These are phyloP conservation scores for Exophiala sp. DNA, from an alignment of 2,329 filamentous ascomycete genomes.

Conservation along the genomic window DNA sequence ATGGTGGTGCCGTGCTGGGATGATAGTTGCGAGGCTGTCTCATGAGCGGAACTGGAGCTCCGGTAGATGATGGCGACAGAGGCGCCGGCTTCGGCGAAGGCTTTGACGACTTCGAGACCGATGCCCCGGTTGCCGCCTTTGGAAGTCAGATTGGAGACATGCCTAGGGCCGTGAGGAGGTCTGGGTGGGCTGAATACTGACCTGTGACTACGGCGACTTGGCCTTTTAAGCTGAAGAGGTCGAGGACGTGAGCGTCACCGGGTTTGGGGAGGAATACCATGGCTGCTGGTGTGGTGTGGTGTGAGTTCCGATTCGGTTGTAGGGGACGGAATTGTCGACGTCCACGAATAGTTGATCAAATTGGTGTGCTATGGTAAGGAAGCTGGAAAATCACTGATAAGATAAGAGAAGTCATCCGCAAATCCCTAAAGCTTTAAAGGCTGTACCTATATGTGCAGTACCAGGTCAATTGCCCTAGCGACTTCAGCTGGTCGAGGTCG, in stretches of 20 bases:
- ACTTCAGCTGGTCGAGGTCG: too few species aligned
- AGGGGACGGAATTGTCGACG: too few species aligned
- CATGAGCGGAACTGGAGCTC: slow-evolving; percentile 27
- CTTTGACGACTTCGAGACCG: slow-evolving; percentile 38
- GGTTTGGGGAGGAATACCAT: slow-evolving; percentile 3
- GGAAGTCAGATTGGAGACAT: slow-evolving; percentile 1
- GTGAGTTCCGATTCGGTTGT: too few species aligned
- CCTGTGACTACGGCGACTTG: slow-evolving; percentile 32
- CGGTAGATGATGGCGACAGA: slow-evolving; percentile 37
- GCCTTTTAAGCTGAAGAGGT: slow-evolving; percentile 32
- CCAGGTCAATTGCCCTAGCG: too few species aligned
- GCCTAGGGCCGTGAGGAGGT: neutral
- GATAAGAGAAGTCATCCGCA: too few species aligned
- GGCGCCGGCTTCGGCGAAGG: slow-evolving; percentile 39
- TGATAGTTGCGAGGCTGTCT: slow-evolving; percentile 30
- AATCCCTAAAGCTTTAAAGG: too few species aligned
- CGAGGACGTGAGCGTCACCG: slow-evolving; percentile 22
- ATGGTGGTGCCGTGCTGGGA: slow-evolving; percentile 30
- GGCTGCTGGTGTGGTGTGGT: neutral
- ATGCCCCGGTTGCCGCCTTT: slow-evolving; percentile 36
- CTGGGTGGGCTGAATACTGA: neutral
- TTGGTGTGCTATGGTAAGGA: too few species aligned
- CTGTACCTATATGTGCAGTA: too few species aligned
- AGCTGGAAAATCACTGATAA: too few species aligned
- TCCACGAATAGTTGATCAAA: too few species aligned